Evolutionary conservation across 305 asterid genomes (phyloP), one percentile per base, ranked within the genome.

Genomic region (Fraxinus ornus): DNA sequence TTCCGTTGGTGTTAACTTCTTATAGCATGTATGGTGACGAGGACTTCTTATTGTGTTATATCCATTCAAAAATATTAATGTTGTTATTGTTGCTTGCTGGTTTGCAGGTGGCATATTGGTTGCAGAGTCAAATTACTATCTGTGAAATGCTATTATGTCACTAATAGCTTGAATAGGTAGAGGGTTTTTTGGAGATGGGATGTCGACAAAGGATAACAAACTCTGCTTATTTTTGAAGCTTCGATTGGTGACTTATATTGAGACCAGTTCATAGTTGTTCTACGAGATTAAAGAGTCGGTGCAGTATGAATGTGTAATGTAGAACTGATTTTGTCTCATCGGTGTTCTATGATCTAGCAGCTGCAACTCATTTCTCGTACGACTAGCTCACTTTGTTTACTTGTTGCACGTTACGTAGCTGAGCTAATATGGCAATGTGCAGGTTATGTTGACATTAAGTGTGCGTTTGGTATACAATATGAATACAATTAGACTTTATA

Each of bases 301-400:
- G 78, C 76, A 77, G 81, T 82, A 44, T 62, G 85, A 76, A 44
- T 73, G 72, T 85, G 87, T 77, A 83, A 70, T 83, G 22, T 47
- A n/a, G 78, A 81, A 79, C 83, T 32, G 80, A 15, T 47, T 4
- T 4, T 73, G n/a, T 19, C 68, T 74, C 84, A n/a, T 15, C 68
- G 8, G 19, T 24, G 62, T 73, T 87, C 62, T 76, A 37, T 79
- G 64, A 52, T 83, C 68, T 37, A 81, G 76, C 47, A 79, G 71
- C 77, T 70, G 19, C 41, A 36, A 44, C 47, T 77, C 35, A 15
- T 39, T 70, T 36, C 66, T 75, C 28, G 35, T 55, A 37, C 28
- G 1, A 70, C n/a, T 75, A 35, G 30, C 35, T 37, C 83, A 79
- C 8, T 15, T 66, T 79, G 39, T 68, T 49, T 49, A 49, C 62